These are phyloP conservation scores for Colletotrichum lindemuthianum DNA, from an alignment of 2,329 filamentous ascomycete genomes.

Conservation along the genomic window DNA sequence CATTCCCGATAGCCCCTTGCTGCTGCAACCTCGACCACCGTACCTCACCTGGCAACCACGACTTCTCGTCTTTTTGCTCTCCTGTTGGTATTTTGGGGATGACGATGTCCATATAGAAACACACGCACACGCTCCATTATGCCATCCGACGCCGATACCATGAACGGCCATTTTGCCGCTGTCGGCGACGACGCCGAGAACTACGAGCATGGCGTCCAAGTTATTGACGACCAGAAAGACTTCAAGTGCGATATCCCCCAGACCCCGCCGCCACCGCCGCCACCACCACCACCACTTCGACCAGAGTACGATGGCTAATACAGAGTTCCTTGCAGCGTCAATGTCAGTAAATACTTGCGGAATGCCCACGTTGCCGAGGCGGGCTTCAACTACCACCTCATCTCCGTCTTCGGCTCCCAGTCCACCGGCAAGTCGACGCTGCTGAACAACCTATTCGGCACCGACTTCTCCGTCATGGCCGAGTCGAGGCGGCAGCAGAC, in stretches of 20 bases:
- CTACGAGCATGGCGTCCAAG: constrained; percentile 95
- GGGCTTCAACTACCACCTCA: constrained; percentile 99
- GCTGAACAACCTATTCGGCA: constrained; percentile 94
- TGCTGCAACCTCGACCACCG: constrained; percentile 27
- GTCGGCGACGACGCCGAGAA: constrained; percentile 73
- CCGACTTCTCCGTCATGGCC: constrained; percentile 97
- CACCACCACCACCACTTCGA: too few species aligned
- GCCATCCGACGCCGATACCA: constrained; percentile 46
- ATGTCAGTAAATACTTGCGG: constrained; percentile 84
- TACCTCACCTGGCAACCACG: constrained; percentile 21
- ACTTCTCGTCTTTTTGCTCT: constrained; percentile 11
- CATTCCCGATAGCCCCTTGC: constrained; percentile 21
- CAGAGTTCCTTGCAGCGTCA: constrained; percentile 62
- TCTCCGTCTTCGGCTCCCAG: constrained; percentile 98
- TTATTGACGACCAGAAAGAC: constrained; percentile 94
- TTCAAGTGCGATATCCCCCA: constrained; percentile 80
- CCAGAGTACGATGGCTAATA: constrained; percentile 11
- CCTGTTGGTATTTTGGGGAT: not conserved
- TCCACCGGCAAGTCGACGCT: constrained; percentile 98
- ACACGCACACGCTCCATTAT: constrained; percentile 21
- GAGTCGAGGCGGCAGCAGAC: constrained; percentile 94
- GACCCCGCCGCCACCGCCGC: constrained; percentile 6
- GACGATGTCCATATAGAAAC: constrained; percentile 32
- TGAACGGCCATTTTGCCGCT: constrained; percentile 85
- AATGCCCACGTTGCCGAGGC: constrained; percentile 83